These are phyloP conservation scores for Colletotrichum chlorophyti DNA, from an alignment of 2,329 filamentous ascomycete genomes.

Conservation along the genomic window DNA sequence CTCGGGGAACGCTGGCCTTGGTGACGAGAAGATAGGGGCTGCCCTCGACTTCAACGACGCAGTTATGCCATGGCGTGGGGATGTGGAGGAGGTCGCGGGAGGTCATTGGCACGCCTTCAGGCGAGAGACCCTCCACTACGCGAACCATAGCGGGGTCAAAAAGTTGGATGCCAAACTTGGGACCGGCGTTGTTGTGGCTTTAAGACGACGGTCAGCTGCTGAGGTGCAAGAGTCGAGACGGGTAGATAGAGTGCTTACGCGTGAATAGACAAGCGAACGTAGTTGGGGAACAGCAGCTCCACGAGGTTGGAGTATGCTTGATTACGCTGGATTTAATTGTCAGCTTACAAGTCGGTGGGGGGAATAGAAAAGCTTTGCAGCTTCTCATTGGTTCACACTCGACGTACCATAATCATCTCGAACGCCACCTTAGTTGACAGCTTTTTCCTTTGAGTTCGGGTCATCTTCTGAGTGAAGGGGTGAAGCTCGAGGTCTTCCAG, in stretches of 20 bases:
- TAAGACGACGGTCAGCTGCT: too few species aligned
- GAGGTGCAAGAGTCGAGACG: not conserved
- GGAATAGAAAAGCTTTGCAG: not conserved
- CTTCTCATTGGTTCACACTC: not conserved
- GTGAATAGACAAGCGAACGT: slow-evolving; percentile 55
- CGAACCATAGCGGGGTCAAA: slow-evolving; percentile 40
- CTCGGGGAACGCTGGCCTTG: slow-evolving; percentile 29
- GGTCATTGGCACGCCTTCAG: slow-evolving; percentile 27
- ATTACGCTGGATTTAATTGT: slow-evolving; percentile 39
- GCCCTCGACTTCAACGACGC: slow-evolving; percentile 38
- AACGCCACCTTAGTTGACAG: slow-evolving; percentile 38
- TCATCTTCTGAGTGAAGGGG: slow-evolving; percentile 33
- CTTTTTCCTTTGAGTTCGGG: slow-evolving; percentile 38
- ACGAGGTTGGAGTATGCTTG: slow-evolving; percentile 55
- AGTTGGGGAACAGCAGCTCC: slow-evolving; percentile 51
- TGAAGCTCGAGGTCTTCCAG: slow-evolving; percentile 39
- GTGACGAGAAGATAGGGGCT: slow-evolving; percentile 31
- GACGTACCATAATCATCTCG: slow-evolving; percentile 40
- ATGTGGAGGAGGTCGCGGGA: slow-evolving; percentile 39
- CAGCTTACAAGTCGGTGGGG: not conserved
- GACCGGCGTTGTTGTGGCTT: slow-evolving; percentile 45
- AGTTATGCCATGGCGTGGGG: slow-evolving; percentile 52
- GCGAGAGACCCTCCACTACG: slow-evolving; percentile 40
- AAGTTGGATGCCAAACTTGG: slow-evolving; percentile 49
- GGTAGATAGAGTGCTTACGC: slow-evolving; percentile 38